Percentiles rank a stretch among this genome's conserved stretches.
These are phyloP conservation scores for Alternaria hordeiaustralica DNA, from an alignment of 2,329 filamentous ascomycete genomes.

Conservation along the genomic window DNA sequence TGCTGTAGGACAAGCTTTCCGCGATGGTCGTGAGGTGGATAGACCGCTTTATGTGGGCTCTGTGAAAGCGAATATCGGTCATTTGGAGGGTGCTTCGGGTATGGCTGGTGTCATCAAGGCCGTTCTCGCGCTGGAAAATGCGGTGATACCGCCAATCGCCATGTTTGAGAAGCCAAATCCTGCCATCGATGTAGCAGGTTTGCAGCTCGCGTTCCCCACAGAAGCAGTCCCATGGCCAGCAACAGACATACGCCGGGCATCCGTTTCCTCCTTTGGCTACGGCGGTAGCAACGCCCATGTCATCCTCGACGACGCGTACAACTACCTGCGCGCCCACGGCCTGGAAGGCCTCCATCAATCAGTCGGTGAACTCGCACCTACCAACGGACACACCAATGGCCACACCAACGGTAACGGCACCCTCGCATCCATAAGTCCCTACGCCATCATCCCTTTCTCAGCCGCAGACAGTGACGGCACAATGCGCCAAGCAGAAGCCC, in stretches of 20 bases:
- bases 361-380: background rate
- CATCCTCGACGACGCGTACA: slow-evolving; percentile 19
- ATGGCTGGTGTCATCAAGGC: slow-evolving; percentile 32
- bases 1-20: slow-evolving; percentile 11
- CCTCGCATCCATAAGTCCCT: background rate
- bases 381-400: background rate
- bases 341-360: slow-evolving; percentile 1
- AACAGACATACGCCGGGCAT: slow-evolving; percentile 6
- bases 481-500: slow-evolving; percentile 3
- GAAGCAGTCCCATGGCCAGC: background rate
- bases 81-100: slow-evolving; percentile 26
- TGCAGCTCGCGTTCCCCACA: background rate
- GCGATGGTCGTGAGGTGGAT: background rate
- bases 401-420: background rate
- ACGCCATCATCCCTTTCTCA: slow-evolving; percentile 31
- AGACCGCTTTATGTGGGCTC: slow-evolving; percentile 15
- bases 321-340: slow-evolving; percentile 2
- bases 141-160: slow-evolving; percentile 33
- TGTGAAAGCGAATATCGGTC: slow-evolving; percentile 31
- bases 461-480: slow-evolving; percentile 13
- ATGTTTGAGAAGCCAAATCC: slow-evolving; percentile 25
- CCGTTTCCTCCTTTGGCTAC: slow-evolving; percentile 20
- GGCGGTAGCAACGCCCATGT: slow-evolving; percentile 22
- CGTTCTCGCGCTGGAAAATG: slow-evolving; percentile 41
- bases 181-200: slow-evolving; percentile 10